Conservation (phyloP, 768 basidiomycete genomes). For the Antrodiella citrinella region DNA sequence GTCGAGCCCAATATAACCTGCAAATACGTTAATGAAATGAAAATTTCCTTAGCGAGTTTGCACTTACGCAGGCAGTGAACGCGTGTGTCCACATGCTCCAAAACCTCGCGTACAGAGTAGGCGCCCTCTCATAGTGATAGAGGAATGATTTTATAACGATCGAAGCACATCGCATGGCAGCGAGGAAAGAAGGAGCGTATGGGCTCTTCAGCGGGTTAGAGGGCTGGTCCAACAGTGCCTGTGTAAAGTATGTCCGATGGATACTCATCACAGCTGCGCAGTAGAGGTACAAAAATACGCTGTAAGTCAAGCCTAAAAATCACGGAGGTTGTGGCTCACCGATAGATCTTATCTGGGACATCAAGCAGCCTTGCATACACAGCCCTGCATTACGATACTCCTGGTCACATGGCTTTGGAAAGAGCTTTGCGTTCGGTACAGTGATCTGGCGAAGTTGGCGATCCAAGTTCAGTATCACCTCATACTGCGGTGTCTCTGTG, state of each 20-base stretch:
- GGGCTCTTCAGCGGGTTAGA: constrained; percentile 61
- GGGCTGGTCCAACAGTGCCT: constrained; percentile 64
- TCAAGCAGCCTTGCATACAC: constrained; percentile 45
- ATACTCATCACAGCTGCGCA: constrained; percentile 49
- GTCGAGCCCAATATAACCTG: constrained; percentile 64
- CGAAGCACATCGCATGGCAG: constrained; percentile 66
- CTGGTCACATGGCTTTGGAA: constrained; percentile 36
- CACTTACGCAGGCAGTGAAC: constrained; percentile 32
- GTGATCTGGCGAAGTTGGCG: constrained; percentile 55
- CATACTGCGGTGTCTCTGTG: constrained; percentile 52
- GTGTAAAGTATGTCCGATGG: constrained; percentile 55
- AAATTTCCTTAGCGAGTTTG: constrained; percentile 25
- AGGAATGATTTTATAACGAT: constrained; percentile 46
- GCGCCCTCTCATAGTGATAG: constrained; percentile 46
- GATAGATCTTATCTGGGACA: constrained; percentile 43
- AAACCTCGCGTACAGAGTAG: constrained; percentile 53
- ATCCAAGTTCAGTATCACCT: constrained; percentile 58
- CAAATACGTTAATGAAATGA: not conserved
- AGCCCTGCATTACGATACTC: constrained; percentile 41
- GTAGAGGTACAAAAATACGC: too few species aligned
- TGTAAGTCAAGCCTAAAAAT: too few species aligned
- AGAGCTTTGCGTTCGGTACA: constrained; percentile 40
- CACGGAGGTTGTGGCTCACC: constrained; percentile 33
- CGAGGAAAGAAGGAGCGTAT: constrained; percentile 66
- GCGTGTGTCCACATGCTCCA: constrained; percentile 61